Evolutionary conservation across 805 yeast genomes (phyloP).

Genomic region (Cyberlindnera mississippiensis): DNA sequence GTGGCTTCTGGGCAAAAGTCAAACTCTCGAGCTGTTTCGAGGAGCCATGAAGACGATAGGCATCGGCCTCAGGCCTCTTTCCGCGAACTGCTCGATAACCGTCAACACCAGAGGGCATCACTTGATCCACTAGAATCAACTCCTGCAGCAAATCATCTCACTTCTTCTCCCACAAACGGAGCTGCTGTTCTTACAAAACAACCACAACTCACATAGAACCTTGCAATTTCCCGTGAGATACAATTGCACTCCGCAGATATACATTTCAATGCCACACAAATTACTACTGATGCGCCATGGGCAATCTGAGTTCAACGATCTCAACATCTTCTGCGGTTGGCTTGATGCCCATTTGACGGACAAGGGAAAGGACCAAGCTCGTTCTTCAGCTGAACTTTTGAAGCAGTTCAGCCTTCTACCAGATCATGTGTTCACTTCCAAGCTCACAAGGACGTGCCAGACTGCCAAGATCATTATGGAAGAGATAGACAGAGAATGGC

Average conservation of each 20-base stretch:
- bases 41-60: no score
- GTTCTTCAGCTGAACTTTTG: slow-evolving; percentile 57
- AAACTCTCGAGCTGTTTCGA: no score
- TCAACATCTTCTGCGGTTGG: slow-evolving; percentile 83
- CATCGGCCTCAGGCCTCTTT: no score
- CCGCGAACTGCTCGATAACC: no score
- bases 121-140: not conserved
- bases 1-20: no score
- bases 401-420: slow-evolving; percentile 45
- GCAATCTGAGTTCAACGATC: slow-evolving; percentile 74
- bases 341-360: slow-evolving; percentile 68
- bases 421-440: slow-evolving; percentile 65
- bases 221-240: no score
- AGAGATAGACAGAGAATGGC: slow-evolving; percentile 47
- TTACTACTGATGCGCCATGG: slow-evolving; percentile 75
- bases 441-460: slow-evolving; percentile 68
- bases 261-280: slow-evolving; percentile 26
- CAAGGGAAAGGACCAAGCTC: slow-evolving; percentile 66
- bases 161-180: not conserved
- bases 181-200: no score
- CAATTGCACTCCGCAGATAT: no score
- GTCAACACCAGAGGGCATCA: not conserved
- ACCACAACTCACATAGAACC: no score
- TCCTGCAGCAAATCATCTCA: no score
- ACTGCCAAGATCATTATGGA: slow-evolving; percentile 66